Conservation (phyloP, 2,329 filamentous ascomycete genomes). For the Colletotrichum limetticola region DNA sequence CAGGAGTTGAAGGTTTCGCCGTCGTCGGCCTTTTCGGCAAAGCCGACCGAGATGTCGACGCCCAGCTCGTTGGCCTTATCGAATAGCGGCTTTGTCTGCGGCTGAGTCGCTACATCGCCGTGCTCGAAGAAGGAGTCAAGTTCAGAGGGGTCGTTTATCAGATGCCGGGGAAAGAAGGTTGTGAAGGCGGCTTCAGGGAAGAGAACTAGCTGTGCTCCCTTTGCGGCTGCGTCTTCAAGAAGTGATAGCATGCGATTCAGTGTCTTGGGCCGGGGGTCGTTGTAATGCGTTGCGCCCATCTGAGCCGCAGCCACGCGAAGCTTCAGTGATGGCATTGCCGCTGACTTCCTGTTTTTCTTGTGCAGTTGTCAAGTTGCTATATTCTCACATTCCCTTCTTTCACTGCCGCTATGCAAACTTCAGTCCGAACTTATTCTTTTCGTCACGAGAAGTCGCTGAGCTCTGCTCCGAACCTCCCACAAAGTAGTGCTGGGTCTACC, state of each 20-base stretch:
- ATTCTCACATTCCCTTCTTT: neutral
- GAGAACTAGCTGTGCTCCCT: conserved; percentile 60
- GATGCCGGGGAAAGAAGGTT: conserved; percentile 65
- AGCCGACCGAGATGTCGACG: conserved; percentile 64
- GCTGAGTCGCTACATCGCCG: conserved; percentile 51
- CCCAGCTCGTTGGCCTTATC: conserved; percentile 55
- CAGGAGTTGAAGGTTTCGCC: conserved; percentile 58
- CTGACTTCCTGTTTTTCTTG: neutral
- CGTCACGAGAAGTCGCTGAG: neutral
- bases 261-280: conserved; percentile 51
- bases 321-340: conserved; percentile 2
- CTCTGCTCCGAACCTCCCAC: neutral
- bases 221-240: conserved; percentile 54
- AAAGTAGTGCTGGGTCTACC: neutral
- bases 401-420: neutral
- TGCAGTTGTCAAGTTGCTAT: neutral
- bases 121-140: conserved; percentile 62
- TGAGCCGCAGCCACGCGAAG: conserved; percentile 62
- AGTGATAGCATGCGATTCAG: conserved; percentile 61
- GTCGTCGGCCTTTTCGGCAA: conserved; percentile 56
- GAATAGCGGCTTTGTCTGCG: conserved; percentile 59
- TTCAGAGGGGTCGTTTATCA: conserved; percentile 55
- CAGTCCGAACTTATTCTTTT: neutral
- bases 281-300: conserved; percentile 54
- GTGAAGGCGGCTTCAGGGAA: conserved; percentile 66